Percentiles rank a stretch among this genome's conserved stretches.
Evolutionary conservation across 140 eudicot species (phyloP).

Genomic region (Anethum foeniculum): DNA sequence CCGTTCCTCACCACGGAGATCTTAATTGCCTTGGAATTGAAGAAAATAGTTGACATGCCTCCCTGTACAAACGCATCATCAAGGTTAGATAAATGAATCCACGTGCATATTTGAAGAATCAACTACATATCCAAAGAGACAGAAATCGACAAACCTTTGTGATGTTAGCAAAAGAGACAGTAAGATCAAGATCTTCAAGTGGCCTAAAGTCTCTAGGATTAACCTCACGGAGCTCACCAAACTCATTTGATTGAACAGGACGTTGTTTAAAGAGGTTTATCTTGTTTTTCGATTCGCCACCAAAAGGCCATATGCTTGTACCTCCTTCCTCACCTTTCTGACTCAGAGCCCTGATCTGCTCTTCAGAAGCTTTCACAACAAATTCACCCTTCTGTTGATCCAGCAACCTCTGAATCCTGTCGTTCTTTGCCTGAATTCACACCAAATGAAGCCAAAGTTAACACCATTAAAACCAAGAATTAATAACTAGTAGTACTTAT

Average conservation of each 20-base stretch:
- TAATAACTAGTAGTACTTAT: not conserved
- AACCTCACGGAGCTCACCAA: constrained; percentile 43
- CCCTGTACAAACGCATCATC: constrained; percentile 29
- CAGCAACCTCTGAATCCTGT: constrained; percentile 23
- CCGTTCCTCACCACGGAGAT: constrained; percentile 40
- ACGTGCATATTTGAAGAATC: not conserved
- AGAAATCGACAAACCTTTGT: constrained; percentile 27
- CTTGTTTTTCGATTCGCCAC: constrained; percentile 28
- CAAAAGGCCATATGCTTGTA: constrained; percentile 39
- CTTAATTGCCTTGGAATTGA: constrained; percentile 43
- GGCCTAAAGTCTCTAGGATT: constrained; percentile 27
- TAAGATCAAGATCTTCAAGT: constrained; percentile 37
- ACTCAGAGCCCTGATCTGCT: constrained; percentile 56
- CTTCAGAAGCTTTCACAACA: constrained; percentile 44
- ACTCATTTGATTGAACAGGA: constrained; percentile 32
- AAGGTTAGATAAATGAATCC: not conserved
- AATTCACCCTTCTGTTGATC: constrained; percentile 34
- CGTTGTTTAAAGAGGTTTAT: constrained; percentile 34
- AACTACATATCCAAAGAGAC: not conserved
- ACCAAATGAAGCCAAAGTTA: not conserved
- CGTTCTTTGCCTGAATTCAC: constrained; percentile 29
- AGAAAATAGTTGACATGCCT: constrained; percentile 49
- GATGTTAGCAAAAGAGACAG: constrained; percentile 48
- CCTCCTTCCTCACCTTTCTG: constrained; percentile 28
- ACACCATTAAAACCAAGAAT: not conserved